Evolutionary conservation across 169 alveolate genomes (phyloP).

Genomic region (Cryptosporidium ryanae): DNA sequence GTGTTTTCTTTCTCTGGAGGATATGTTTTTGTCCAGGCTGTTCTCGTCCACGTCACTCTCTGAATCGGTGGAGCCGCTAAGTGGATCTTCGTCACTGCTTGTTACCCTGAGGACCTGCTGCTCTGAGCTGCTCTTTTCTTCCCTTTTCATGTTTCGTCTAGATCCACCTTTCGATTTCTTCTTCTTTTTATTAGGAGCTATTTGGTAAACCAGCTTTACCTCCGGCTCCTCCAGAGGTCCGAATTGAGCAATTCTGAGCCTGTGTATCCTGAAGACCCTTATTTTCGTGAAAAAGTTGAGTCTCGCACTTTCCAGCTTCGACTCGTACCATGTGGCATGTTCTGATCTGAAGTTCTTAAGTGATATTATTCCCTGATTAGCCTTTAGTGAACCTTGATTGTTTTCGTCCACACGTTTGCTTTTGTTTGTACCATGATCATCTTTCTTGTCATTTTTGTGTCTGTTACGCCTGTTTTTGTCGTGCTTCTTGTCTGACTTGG

Average conservation of each 20-base stretch:
- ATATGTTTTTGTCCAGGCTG: constrained; percentile 11
- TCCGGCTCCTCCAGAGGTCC: constrained; percentile 70
- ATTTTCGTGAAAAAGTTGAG: constrained; percentile 30
- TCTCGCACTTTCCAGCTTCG: constrained; percentile 33
- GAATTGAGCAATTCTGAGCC: constrained; percentile 63
- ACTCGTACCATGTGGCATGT: constrained; percentile 42
- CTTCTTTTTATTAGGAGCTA: constrained; percentile 13
- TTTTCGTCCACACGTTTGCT: not conserved
- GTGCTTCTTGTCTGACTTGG: constrained; percentile 9
- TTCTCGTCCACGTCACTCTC: constrained; percentile 28
- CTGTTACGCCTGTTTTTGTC: not conserved
- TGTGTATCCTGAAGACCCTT: constrained; percentile 51
- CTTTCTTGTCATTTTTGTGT: constrained; percentile 4
- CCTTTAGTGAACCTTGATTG: not conserved
- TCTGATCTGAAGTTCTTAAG: constrained; percentile 61
- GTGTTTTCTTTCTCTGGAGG: constrained; percentile 36
- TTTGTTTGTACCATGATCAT: not conserved
- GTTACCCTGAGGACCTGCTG: not conserved
- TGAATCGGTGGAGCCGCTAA: constrained; percentile 11
- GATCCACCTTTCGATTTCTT: not conserved
- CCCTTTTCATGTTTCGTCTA: not conserved
- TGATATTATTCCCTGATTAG: constrained; percentile 7
- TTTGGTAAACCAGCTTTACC: constrained; percentile 48
- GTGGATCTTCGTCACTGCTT: constrained; percentile 70
- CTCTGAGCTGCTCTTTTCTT: not conserved